Evolutionary conservation across 2,329 filamentous ascomycete genomes (phyloP).

Genomic region (Paracoccidioides lutzii): DNA sequence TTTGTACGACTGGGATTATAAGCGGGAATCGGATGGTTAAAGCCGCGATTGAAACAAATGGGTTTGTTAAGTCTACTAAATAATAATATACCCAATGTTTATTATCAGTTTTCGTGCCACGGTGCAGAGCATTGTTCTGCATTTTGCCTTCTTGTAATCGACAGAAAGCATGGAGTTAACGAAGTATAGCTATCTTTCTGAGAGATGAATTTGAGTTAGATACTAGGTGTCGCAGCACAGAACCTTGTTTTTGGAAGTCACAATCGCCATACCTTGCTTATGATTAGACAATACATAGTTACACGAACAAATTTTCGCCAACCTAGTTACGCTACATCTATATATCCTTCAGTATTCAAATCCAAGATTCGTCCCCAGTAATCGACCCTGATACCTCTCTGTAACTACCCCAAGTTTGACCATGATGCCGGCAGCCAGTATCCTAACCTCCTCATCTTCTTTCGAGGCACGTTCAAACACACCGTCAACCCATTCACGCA

Average conservation of each 20-base stretch:
- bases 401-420: slow-evolving; percentile 71
- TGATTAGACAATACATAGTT: neutral
- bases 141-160: neutral
- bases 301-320: neutral
- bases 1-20: slow-evolving; percentile 84
- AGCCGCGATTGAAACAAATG: slow-evolving; percentile 60
- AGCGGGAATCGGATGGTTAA: slow-evolving; percentile 85
- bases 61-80: slow-evolving; percentile 29
- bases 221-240: too few relatives aligned
- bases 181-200: too few relatives aligned
- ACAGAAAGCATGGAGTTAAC: too few relatives aligned
- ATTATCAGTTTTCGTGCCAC: neutral
- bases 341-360: slow-evolving; percentile 24
- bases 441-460: slow-evolving; percentile 30
- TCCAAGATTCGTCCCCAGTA: slow-evolving; percentile 56
- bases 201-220: too few relatives aligned
- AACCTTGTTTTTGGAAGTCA: too few relatives aligned
- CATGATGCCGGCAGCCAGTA: slow-evolving; percentile 64
- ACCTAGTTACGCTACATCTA: neutral
- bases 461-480: slow-evolving; percentile 51
- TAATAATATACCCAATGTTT: neutral
- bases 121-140: neutral
- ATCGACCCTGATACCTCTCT: slow-evolving; percentile 62
- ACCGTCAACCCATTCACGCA: slow-evolving; percentile 68
- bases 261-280: too few relatives aligned